Base-by-base conservation (phyloP, 2,329 filamentous ascomycete species). In the Ceratocystis huliohia region DNA sequence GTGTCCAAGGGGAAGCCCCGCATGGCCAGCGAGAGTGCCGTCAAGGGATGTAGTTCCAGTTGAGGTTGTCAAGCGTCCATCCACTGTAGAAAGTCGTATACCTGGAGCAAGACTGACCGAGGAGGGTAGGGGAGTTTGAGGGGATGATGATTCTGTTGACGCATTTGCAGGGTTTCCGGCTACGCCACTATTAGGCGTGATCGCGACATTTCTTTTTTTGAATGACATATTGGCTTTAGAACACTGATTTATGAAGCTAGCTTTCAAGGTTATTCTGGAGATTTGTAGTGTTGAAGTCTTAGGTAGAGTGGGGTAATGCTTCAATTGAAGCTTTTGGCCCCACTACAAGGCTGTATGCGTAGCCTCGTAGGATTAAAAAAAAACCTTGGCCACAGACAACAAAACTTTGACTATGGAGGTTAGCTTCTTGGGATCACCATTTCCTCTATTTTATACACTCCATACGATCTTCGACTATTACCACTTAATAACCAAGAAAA, bases 1-100 rank as follows among this genome's bases (percentile, higher is more conserved):
- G 20, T 84, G 90, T 0, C 94, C 94, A 5, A 97, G 80, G 0
- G 89, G 85, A 3, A 97, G 79, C 0, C 94, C 94, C 3, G 87
- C 84, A 77, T 97, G 93, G 0, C 93, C 91, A 50, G 91, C 91
- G 1, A 99, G 80, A 20, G 96, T 80, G 68, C 84, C 84, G 73
- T 99, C 94, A 50, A 99, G 79, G 20, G 91, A 96, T 2, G 85
- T 81, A 0, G 91, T 93, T 25, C 94, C 94, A 0, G 94, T 97
- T 0, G 94, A 99, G 1, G 89, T 97, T 6, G 90, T 96, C 46
- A 86, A 81, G 61, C 91, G 86, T 66, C 93, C 93, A 73, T 96
- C 92, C 41, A 96, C 79, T 61, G 92, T 90, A 13, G 94, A 99
- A 17, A 93, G 90, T 63, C 93, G 85, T 25, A 91, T 81, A 22